Evolutionary conservation across 2,329 filamentous ascomycete species (phyloP), one percentile per base, ranked within the genome.

Genomic region (Microcyclospora pomicola): DNA sequence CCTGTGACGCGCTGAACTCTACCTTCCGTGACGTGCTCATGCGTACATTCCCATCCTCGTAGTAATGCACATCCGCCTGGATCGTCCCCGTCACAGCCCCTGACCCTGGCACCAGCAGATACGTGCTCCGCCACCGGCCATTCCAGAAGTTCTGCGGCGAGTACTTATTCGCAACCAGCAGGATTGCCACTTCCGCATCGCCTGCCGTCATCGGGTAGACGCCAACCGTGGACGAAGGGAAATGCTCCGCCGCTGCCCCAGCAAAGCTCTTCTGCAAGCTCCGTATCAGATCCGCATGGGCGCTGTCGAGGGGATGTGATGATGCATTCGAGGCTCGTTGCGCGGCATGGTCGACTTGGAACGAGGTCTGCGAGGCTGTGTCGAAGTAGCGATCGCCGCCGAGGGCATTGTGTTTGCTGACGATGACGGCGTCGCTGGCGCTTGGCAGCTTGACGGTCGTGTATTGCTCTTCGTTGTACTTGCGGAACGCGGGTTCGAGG

Each of bases 91-190:
- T 76, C 32, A 96, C 66, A 34, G 68, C 68, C 46, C 70, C 69
- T 2, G 73, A 73, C n/a, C 76, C 66, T 1, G 86, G 77, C 45
- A 79, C 72, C 61, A 82, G 81, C 52, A 81, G 72, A 67, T 96
- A 96, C 37, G 81, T 71, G 34, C 84, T 87, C 54, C 91, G 82
- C 84, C 91, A 98, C 45, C 91, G 85, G 45, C 91, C 91, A 64
- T 95, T 96, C 86, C 91, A 96, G 71, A 86, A 98, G 71, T 98
- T 98, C 59, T 87, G 85, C 6, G 92, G 91, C 53, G 83, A 93
- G 68, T 96, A 96, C 63, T 95, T 95, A 69, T 91, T 95, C 40
- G 87, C 83, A 35, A 94, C 87, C 36, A 94, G 76, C 38, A 93
- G 63, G 46, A 95, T 69, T 34, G 86, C 84, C 42, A 96, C 63